Evolutionary conservation across 345 rosid genomes (phyloP), one percentile per base, ranked within the genome.

Genomic region (Citrus mangshanensis): DNA sequence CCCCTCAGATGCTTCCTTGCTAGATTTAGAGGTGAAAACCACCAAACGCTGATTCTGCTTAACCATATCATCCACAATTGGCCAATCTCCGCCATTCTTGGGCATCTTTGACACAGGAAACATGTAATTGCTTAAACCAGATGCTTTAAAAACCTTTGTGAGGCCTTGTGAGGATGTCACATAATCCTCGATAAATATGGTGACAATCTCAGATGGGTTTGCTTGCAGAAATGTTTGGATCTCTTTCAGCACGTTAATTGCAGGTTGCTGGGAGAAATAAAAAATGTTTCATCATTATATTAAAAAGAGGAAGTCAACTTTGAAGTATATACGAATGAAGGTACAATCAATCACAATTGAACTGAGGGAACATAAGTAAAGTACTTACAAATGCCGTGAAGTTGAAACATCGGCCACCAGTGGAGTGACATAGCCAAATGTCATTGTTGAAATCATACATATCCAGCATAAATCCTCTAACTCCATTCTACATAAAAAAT

Each of bases 141-240:
- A 86, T 58, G 92, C 89, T 55, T 90, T 85, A 74, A 96, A 94
- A 78, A 96, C 93, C 87, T 90, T 94, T 28, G 88, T 94, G 81
- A 96, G 85, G 5, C 98, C 99, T 9, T 80, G 78, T 13, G 92
- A 76, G 69, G 99, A 84, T 68, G 85, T 86, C 78, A 96, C 99
- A 67, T 96, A 96, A 82, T 96, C 99, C 87, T 96, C 99, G 1
- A 96, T 89, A 70, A 96, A 92, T 77, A 96, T 92, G 16, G 99
- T 96, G 79, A 94, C 87, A 30, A 96, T 92, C 89, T 96, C 98
- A 30, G 92, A 86, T 21, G 92, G 91, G 75, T 92, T 94, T 13
- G 89, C 86, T 77, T 84, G 88, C 72, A 96, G 86, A 83, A 92
- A 96, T 4, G 77, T 72, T 65, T 88, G 85, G 14, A 94, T 82